Evolutionary conservation across 2,329 filamentous ascomycete genomes (phyloP).

Genomic region (Aspergillus versicolor): DNA sequence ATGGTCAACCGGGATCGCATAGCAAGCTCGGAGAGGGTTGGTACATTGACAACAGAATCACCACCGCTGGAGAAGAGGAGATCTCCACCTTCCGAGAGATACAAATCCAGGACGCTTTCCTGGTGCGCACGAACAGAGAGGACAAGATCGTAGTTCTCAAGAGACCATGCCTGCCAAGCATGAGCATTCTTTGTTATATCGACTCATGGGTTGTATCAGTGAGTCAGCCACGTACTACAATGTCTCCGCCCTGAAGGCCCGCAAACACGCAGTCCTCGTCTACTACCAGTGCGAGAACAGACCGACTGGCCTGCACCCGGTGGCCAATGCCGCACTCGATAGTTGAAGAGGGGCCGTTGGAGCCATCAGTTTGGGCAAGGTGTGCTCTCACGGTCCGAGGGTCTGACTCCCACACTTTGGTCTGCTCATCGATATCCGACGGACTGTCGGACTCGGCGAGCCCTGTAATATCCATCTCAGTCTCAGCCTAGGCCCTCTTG

Average conservation of each 20-base stretch:
- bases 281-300: constrained; percentile 71
- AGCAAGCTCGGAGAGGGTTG: constrained; percentile 10
- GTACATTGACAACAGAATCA: constrained; percentile 84
- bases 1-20: constrained; percentile 2
- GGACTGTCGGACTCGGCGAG: constrained; percentile 32
- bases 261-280: constrained; percentile 82
- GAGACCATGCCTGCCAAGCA: constrained; percentile 66
- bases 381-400: constrained; percentile 21
- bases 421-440: constrained; percentile 37
- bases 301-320: constrained; percentile 42
- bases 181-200: constrained; percentile 10
- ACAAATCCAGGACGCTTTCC: constrained; percentile 83
- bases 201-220: background rate
- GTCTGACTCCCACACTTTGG: constrained; percentile 33
- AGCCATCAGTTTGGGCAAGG: constrained; percentile 19
- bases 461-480: constrained; percentile 33
- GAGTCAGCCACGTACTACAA: constrained; percentile 57
- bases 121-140: constrained; percentile 82
- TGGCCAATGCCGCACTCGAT: constrained; percentile 42
- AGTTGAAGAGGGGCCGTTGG: constrained; percentile 19
- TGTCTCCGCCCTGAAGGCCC: constrained; percentile 90
- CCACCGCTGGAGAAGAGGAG: constrained; percentile 90
- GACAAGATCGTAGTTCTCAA: constrained; percentile 81
- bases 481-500: constrained; percentile 22
- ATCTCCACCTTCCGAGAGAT: constrained; percentile 70